Percentiles rank a stretch among this genome's conserved stretches.
These are phyloP conservation scores for Microbotryomycetes sp. DNA, from an alignment of 1,284 basidiomycete species.

Conservation along the genomic window DNA sequence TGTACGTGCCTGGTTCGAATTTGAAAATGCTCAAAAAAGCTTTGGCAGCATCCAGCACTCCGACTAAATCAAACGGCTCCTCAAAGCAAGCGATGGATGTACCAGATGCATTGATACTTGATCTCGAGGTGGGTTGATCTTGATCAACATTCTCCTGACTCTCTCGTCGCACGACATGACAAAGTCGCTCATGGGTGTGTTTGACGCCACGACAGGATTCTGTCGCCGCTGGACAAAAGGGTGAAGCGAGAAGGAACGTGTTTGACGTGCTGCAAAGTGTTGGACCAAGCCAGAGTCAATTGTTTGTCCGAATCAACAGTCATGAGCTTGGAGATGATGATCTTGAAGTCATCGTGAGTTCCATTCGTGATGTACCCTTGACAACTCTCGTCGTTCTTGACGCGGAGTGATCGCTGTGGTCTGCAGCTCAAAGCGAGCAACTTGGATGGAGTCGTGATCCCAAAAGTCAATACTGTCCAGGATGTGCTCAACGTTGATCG, in stretches of 20 bases:
- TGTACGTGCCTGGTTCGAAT: slow-evolving; percentile 27
- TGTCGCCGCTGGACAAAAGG: slow-evolving; percentile 28
- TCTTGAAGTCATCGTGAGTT: slow-evolving; percentile 57
- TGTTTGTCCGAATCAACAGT: slow-evolving; percentile 62
- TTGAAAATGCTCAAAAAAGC: slow-evolving; percentile 7
- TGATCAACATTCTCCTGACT: too few species aligned
- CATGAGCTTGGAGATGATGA: slow-evolving; percentile 65
- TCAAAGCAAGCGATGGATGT: background rate
- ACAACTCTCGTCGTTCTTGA: too few species aligned
- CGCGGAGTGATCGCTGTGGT: too few species aligned
- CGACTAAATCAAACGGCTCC: background rate
- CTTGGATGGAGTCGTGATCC: slow-evolving; percentile 32
- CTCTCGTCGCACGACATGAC: too few species aligned
- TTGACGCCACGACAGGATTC: slow-evolving; percentile 29
- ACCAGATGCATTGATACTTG: slow-evolving; percentile 20
- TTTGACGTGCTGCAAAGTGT: background rate
- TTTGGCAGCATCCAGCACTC: background rate
- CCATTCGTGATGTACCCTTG: background rate
- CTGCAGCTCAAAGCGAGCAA: slow-evolving; percentile 6
- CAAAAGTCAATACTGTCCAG: slow-evolving; percentile 30
- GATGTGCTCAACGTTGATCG: slow-evolving; percentile 24
- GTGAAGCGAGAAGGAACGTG: slow-evolving; percentile 23
- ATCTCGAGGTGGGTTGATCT: slow-evolving; percentile 13
- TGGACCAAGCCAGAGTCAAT: slow-evolving; percentile 7
- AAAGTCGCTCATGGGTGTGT: too few species aligned